These are phyloP conservation scores for Monosporascus sp. DNA, from an alignment of 2,329 filamentous ascomycete species.

Conservation along the genomic window DNA sequence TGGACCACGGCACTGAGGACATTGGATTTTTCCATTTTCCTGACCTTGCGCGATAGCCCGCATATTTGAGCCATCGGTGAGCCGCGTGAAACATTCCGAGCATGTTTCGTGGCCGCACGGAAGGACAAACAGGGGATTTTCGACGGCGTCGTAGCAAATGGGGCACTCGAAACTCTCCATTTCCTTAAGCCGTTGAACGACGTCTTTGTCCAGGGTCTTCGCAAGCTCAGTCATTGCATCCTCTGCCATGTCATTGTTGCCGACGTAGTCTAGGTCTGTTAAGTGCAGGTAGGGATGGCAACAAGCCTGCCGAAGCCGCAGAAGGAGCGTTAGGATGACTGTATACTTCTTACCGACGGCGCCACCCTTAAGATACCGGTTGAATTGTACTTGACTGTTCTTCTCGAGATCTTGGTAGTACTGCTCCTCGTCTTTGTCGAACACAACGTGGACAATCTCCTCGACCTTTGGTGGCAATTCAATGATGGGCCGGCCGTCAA, in stretches of 20 bases:
- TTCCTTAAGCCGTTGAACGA: slow-evolving; percentile 60
- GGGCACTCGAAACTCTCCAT: slow-evolving; percentile 68
- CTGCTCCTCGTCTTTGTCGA: slow-evolving; percentile 57
- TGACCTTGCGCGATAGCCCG: slow-evolving; percentile 53
- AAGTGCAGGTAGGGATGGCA: slow-evolving; percentile 69
- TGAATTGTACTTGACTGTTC: slow-evolving; percentile 12
- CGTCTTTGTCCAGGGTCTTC: slow-evolving; percentile 49
- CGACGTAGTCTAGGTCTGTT: slow-evolving; percentile 33
- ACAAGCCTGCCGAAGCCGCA: slow-evolving; percentile 74
- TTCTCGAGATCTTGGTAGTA: slow-evolving; percentile 58
- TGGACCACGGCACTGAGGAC: slow-evolving; percentile 67
- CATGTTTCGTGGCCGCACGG: slow-evolving; percentile 82
- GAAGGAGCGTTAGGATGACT: slow-evolving; percentile 69
- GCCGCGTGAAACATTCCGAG: slow-evolving; percentile 65
- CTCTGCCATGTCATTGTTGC: slow-evolving; percentile 39
- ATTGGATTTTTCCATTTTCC: slow-evolving; percentile 54
- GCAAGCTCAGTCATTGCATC: slow-evolving; percentile 40
- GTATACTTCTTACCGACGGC: slow-evolving; percentile 66
- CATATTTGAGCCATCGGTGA: slow-evolving; percentile 55
- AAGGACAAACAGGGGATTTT: slow-evolving; percentile 71
- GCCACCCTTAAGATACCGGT: slow-evolving; percentile 11
- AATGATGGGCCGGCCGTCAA: slow-evolving; percentile 75
- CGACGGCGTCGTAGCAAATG: slow-evolving; percentile 71
- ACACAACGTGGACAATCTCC: slow-evolving; percentile 56
- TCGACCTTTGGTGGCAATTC: slow-evolving; percentile 61